Percentiles rank a stretch among this genome's conserved stretches.
Evolutionary conservation across 2,329 filamentous ascomycete species (phyloP).

Genomic region (Diaporthe longicolla): DNA sequence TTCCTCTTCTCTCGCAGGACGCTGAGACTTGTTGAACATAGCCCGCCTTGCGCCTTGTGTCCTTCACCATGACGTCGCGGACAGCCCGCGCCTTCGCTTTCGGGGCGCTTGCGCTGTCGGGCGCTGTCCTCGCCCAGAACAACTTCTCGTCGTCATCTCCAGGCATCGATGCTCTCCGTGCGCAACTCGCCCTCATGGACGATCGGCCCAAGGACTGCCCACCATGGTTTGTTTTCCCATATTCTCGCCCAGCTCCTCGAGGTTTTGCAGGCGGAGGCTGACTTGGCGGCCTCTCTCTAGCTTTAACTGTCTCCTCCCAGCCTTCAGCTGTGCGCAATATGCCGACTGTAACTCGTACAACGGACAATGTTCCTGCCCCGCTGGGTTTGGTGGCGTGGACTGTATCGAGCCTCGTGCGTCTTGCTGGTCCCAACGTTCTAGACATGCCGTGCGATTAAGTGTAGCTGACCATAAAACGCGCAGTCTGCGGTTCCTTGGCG

Average conservation of each 20-base stretch:
- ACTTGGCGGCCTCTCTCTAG: constrained; percentile 59
- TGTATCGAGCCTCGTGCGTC: constrained; percentile 83
- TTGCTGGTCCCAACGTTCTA: neutral
- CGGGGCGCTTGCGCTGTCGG: constrained; percentile 59
- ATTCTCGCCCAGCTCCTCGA: constrained; percentile 39
- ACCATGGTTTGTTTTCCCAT: constrained; percentile 71
- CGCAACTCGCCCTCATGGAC: constrained; percentile 78
- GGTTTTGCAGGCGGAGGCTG: constrained; percentile 43
- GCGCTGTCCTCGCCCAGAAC: constrained; percentile 62
- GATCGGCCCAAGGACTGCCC: constrained; percentile 83
- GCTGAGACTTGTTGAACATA: constrained; percentile 15
- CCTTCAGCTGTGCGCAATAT: constrained; percentile 92
- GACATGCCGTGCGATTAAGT: neutral
- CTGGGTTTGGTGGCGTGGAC: constrained; percentile 94
- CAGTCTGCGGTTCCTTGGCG: constrained; percentile 88
- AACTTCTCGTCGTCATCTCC: constrained; percentile 68
- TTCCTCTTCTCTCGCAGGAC: constrained; percentile 14
- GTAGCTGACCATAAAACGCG: constrained; percentile 37
- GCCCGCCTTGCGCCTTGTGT: constrained; percentile 29
- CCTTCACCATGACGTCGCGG: constrained; percentile 56
- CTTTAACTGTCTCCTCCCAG: constrained; percentile 98
- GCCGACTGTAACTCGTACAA: constrained; percentile 90
- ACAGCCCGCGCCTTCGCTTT: constrained; percentile 56
- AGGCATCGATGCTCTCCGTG: constrained; percentile 69
- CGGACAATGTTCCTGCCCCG: constrained; percentile 92